Base-by-base conservation (phyloP, 176 grass and related monocot genomes). In the Zizania latifolia region DNA sequence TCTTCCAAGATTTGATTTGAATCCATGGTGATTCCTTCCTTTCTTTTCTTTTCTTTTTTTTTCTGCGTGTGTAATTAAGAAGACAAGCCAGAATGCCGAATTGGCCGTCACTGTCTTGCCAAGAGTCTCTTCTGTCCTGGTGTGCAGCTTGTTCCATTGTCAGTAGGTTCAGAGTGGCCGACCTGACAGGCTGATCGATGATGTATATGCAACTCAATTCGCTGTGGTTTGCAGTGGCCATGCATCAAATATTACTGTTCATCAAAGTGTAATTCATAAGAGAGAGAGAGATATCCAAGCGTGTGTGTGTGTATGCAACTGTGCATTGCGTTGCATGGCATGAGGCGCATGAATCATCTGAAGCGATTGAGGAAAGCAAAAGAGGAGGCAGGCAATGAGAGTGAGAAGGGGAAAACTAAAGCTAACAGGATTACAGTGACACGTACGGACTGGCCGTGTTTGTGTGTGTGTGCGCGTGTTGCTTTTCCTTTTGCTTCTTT, bases 401-500 rank as follows among this genome's bases (percentile, higher is more conserved):
- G 50, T 3, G 10, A 40, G 29, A 70, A 26, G 6, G 34, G 57
- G 14, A 62, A 58, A 29, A 37, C 0, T 71, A 77, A 77, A 82
- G 84, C 55, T 44, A 19, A 34, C 84, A 54, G 35, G 21, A n/a
- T n/a, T n/a, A n/a, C n/a, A n/a, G n/a, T n/a, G 65, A 70, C 22
- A 46, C 22, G 71, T 63, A 35, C 62, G 44, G 61, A 21, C 1
- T 15, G 78, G 21, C 43, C 44, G 48, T 32, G 82, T 55, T 17
- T 43, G 68, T 59, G 72, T n/a, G 38, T 27, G 41, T 27, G 56
- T 23, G 71, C n/a, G 44, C n/a, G 44, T 6, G 72, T 44, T 28
- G 44, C 45, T 81, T 71, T 13, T 13, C 29, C 79, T 82, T 82
- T 78, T 78, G 15, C 79, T 78, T 72, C 85, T 87, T 87, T 87